Evolutionary conservation across 2,329 filamentous ascomycete species (phyloP), one percentile per base, ranked within the genome.

Genomic region (Alternaria atra): DNA sequence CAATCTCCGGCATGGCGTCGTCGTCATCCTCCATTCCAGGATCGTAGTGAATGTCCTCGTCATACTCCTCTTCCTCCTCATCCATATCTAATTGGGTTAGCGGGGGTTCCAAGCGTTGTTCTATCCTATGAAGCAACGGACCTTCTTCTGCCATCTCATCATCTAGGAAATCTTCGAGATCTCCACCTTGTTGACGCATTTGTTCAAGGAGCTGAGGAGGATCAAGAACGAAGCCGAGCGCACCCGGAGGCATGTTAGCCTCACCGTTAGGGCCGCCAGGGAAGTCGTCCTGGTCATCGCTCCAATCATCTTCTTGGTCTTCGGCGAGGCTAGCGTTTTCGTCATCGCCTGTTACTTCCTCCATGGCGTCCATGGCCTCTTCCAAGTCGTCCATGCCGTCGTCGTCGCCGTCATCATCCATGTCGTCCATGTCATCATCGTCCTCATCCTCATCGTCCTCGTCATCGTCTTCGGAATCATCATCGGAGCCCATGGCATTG

Each of bases 1-100:
- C 81, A 46, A 79, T 71, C 20, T 78, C 75, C 40, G 69, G 74
- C 64, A 81, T 68, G 13, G 74, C 79, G 27, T 80, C 79, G 30
- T 83, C 81, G 29, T 82, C 81, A 15, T 83, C 79, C 70, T 85
- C 83, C 51, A 81, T 72, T 23, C 82, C 83, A 30, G 82, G 81
- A 70, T 85, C 81, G 65, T 84, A 85, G 32, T 83, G 89, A 67
- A 91, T 85, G 15, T 88, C 87, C 30, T 88, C 87, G 27, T 88
- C 87, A 23, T 90, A 87, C 43, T 90, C 89, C 40, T 91, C 90
- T 17, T 91, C 89, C 47, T 93, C 91, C n/a, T 84, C 83, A 32
- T 84, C 84, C 64, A 84, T 80, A 67, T 81, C 83, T 70, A 73
- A 73, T 52, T 60, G 30, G 39, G 64, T 60, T 84, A 88, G 63